phyloP scores from a whole-genome alignment of 2,329 filamentous ascomycete species.

The Penicillium verrucosum region DNA sequence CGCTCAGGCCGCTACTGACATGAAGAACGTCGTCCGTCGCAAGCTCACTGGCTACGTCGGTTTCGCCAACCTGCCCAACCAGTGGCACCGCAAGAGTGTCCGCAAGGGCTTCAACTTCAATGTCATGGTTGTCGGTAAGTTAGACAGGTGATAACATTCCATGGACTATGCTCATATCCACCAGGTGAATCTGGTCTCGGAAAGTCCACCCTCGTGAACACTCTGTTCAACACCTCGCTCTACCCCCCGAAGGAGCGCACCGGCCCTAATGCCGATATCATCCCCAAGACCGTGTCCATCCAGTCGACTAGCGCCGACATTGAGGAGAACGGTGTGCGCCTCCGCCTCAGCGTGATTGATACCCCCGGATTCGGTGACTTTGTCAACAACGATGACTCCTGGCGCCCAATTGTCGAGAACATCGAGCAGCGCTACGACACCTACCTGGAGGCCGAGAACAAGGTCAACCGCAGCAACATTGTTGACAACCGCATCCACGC shows the following conservation, averaged over 20 bases:
- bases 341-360: conserved; percentile 93
- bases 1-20: conserved; percentile 60
- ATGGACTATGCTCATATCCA: conserved; percentile 5
- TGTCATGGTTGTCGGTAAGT: conserved; percentile 99
- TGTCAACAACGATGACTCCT: conserved; percentile 99
- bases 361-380: conserved; percentile 98
- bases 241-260: conserved; percentile 99
- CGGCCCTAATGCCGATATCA: conserved; percentile 93
- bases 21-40: conserved; percentile 93
- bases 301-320: conserved; percentile 96
- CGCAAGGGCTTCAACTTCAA: conserved; percentile 99
- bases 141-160: background rate
- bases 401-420: conserved; percentile 98
- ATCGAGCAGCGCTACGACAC: conserved; percentile 99
- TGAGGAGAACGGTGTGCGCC: conserved; percentile 95
- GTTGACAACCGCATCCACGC: conserved; percentile 98
- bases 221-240: conserved; percentile 97
- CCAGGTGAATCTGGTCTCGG: conserved; percentile 96
- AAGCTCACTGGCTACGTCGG: conserved; percentile 98
- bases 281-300: conserved; percentile 95
- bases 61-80: conserved; percentile 97
- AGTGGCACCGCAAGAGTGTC: conserved; percentile 99
- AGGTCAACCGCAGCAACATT: conserved; percentile 99
- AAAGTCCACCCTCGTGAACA: conserved; percentile 99
- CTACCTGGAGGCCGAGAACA: conserved; percentile 98